Evolutionary conservation across 345 rosid genomes (phyloP), one percentile per base, ranked within the genome.

Genomic region (Erodium maritimum): DNA sequence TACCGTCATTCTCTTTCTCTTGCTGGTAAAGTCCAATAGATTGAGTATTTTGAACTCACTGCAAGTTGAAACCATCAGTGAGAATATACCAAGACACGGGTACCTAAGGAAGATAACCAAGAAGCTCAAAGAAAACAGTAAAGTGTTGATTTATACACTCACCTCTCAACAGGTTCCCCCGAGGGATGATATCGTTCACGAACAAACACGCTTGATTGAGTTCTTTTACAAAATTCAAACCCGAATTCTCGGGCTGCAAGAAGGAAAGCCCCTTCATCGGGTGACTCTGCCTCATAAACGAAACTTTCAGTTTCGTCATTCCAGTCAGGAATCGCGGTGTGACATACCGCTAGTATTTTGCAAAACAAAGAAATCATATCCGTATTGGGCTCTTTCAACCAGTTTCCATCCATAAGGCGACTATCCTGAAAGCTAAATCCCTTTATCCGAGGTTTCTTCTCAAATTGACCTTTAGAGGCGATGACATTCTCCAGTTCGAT

Each of bases 201-300:
- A 33, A 94, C 68, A 70, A 77, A 78, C 52, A 90, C 86, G 11
- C 99, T 85, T 23, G 99, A 79, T 61, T 89, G 97, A 54, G 95
- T 90, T 74, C 99, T 85, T 70, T 75, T 85, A 59, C 20, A 79
- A 70, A 90, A 90, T 71, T 87, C 99, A 80, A 90, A 94, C 61
- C 99, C 99, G 76, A 94, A 90, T 75, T 90, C 96, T 79, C 87
- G 84, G 7, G 99, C 97, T 52, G 99, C 91, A 77, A 84, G 88
- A 63, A 94, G 91, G 75, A 94, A 94, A 46, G 97, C 86, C 55
- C 80, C 95, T 73, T 94, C 99, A 67, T 94, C 99, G 46, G 99
- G 99, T 24, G 99, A 94, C 76, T 94, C 99, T 25, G 97, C 97
- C 80, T 94, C 99, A 21, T 90, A 94, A 2, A 83, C 77, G 62